Conservation (phyloP, 257 asterid species). For the Linaria vulgaris region DNA sequence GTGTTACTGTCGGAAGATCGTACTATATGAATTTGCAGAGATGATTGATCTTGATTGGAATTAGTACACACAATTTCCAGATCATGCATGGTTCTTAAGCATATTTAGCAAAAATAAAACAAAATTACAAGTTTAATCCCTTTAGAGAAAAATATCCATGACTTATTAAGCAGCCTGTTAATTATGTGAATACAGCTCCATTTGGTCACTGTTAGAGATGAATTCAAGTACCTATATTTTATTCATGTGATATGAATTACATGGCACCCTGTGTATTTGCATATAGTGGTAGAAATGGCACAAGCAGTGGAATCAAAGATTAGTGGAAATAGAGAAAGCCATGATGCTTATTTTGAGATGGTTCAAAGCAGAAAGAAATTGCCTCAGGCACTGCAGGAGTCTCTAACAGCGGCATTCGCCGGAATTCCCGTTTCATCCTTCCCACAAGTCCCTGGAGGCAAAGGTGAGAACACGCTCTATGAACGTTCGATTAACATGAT, state of each 20-base stretch:
- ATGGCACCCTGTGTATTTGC: neutral
- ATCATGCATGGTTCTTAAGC: neutral
- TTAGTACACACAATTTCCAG: neutral
- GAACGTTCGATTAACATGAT: neutral
- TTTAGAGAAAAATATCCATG: too few species aligned
- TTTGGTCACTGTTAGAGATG: too few species aligned
- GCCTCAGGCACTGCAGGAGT: slow-evolving; percentile 57
- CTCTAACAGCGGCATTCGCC: slow-evolving; percentile 65
- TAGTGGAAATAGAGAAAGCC: slow-evolving; percentile 33
- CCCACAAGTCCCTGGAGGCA: slow-evolving; percentile 85
- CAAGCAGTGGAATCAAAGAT: slow-evolving; percentile 24
- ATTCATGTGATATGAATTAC: too few species aligned
- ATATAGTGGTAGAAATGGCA: slow-evolving; percentile 40
- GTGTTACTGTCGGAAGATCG: too few species aligned
- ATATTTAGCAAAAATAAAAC: too few species aligned
- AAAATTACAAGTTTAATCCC: too few species aligned
- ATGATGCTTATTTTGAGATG: slow-evolving; percentile 75
- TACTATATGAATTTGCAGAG: too few species aligned
- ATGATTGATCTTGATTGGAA: neutral
- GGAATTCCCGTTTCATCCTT: slow-evolving; percentile 71
- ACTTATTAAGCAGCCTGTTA: too few species aligned
- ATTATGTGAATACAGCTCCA: too few species aligned
- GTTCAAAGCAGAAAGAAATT: slow-evolving; percentile 65
- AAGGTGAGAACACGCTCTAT: slow-evolving; percentile 37
- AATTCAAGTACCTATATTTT: too few species aligned